A percentile compares a stretch with the other conserved stretches of the same genome.
Conservation (phyloP, 805 yeast genomes). For the Candida silvatica region DNA sequence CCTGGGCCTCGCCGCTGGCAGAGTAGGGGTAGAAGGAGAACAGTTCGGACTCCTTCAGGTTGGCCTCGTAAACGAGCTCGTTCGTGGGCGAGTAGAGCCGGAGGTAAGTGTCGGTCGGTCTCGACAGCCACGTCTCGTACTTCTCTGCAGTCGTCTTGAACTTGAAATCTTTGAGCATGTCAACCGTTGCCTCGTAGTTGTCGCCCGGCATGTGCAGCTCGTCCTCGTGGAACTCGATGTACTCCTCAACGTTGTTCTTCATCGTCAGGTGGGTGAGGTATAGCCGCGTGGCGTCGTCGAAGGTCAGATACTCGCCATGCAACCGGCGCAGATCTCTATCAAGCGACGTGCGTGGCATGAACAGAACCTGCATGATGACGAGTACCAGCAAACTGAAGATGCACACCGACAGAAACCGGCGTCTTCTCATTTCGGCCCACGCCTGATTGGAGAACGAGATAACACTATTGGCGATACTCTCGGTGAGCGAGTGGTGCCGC, state of each 20-base stretch:
- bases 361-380: slow-evolving; percentile 58
- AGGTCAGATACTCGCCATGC: slow-evolving; percentile 58
- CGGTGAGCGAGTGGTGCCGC: slow-evolving; percentile 9
- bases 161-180: slow-evolving; percentile 9
- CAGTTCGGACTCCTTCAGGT: slow-evolving; percentile 36
- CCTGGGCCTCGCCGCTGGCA: slow-evolving; percentile 51
- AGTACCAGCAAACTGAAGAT: slow-evolving; percentile 31
- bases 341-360: slow-evolving; percentile 78
- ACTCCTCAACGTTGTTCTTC: slow-evolving; percentile 14
- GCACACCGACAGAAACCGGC: slow-evolving; percentile 24
- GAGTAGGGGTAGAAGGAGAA: slow-evolving; percentile 54
- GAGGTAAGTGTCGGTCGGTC: slow-evolving; percentile 39
- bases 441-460: slow-evolving; percentile 20
- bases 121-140: slow-evolving; percentile 48
- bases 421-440: slow-evolving; percentile 20
- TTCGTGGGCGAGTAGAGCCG: slow-evolving; percentile 27
- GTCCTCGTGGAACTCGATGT: slow-evolving; percentile 12
- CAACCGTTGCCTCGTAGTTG: slow-evolving; percentile 10
- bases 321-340: slow-evolving; percentile 72
- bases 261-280: slow-evolving; percentile 26
- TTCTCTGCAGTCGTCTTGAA: slow-evolving; percentile 40
- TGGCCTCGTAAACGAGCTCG: slow-evolving; percentile 35
- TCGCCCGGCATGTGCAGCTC: slow-evolving; percentile 19
- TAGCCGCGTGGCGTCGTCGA: slow-evolving; percentile 59
- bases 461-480: slow-evolving; percentile 20